Evolutionary conservation across 2,329 filamentous ascomycete species (phyloP), one percentile per base, ranked within the genome.

Genomic region (Microcyclospora pomicola): DNA sequence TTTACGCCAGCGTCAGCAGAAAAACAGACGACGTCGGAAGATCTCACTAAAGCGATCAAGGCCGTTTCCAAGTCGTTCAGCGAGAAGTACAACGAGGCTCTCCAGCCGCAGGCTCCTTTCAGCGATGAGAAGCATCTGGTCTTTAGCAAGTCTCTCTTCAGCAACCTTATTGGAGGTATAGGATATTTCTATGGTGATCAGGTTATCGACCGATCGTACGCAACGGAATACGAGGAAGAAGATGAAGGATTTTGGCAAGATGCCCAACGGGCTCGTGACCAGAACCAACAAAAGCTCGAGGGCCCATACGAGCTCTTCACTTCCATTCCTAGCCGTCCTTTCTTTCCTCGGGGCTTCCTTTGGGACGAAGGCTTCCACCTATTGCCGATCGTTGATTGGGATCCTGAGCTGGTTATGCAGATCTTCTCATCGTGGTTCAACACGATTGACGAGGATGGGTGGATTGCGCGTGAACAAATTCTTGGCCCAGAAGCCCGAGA

Each of bases 341-440:
- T 98, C 67, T 98, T 98, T 63, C 91, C 91, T 1, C 74, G 91
- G 43, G 91, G 91, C 1, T 98, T 98, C 59, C 69, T 96, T 3
- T 98, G 91, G 91, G 91, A 98, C 52, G 91, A 98, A 59, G 91
- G 91, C 0, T 98, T 96, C 62, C 91, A 98, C 54, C 68, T 98
- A 28, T 67, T 94, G 34, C 87, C 87, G 2, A 79, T 98, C 38
- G 73, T 85, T 14, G 88, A 98, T 48, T 98, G 87, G 82, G 91
- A 98, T 56, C 75, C 86, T 37, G 87, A 95, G 54, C 71, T 96
- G 36, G 78, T 83, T 0, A 67, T 78, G 35, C 85, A 95, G 45
- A 85, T 98, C 47, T 73, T 96, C 44, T 83, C 81, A 63, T 94
- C 84, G 61, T 98, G 91, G 91, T 92, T 92, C 65, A 85, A 80